phyloP scores from a whole-genome alignment of 352 stramenopile genomes.

The Phytopythium kandeliae region DNA sequence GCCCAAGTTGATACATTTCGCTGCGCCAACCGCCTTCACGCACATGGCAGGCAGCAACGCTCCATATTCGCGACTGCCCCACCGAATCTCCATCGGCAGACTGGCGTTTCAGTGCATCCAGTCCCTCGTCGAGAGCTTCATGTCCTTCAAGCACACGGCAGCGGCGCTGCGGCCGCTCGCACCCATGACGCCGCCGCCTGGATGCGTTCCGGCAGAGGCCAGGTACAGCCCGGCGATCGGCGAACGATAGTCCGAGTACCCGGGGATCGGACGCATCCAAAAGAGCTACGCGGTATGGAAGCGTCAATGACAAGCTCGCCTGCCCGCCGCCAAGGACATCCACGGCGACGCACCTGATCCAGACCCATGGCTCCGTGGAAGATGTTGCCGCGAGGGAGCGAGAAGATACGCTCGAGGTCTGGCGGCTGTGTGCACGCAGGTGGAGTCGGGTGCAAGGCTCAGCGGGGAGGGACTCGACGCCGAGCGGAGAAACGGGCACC shows the following conservation, averaged over 20 bases:
- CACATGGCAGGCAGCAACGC: too few relatives aligned
- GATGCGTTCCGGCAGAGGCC: slow-evolving; percentile 80
- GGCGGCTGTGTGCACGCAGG: slow-evolving; percentile 34
- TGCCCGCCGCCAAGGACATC: too few relatives aligned
- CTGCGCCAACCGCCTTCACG: too few relatives aligned
- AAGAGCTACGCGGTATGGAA: slow-evolving; percentile 50
- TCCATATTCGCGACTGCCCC: too few relatives aligned
- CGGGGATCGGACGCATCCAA: slow-evolving; percentile 81
- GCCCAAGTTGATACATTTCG: too few relatives aligned
- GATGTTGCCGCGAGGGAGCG: slow-evolving; percentile 84
- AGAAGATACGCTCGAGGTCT: slow-evolving; percentile 86
- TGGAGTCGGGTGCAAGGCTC: too few relatives aligned
- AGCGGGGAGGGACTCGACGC: too few relatives aligned
- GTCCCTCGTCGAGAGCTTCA: too few relatives aligned
- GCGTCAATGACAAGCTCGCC: too few relatives aligned
- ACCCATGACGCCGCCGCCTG: slow-evolving; percentile 89
- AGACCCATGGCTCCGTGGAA: slow-evolving; percentile 88
- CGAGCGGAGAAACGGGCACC: background rate
- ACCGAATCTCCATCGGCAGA: too few relatives aligned
- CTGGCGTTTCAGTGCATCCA: too few relatives aligned
- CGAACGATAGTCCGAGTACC: slow-evolving; percentile 81
- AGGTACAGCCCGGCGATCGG: slow-evolving; percentile 82
- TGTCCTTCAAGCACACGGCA: slow-evolving; percentile 64
- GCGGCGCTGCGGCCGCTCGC: slow-evolving; percentile 83
- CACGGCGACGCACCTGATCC: slow-evolving; percentile 59